phyloP scores from a whole-genome alignment of 2,329 filamentous ascomycete genomes.

The Cladosporium sp. region DNA sequence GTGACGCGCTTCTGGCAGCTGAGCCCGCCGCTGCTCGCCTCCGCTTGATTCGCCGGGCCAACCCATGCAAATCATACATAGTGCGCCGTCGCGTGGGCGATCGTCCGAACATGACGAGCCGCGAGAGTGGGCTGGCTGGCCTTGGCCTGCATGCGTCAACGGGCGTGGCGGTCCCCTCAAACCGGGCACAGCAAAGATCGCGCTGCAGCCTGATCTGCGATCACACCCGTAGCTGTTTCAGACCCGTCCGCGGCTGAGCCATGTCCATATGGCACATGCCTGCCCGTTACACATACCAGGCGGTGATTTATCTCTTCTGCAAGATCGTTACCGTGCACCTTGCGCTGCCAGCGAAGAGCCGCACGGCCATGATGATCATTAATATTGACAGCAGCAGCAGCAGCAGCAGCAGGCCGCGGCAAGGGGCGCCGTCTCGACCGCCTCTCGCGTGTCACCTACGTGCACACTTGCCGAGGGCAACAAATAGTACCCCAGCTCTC shows the following conservation, averaged over 20 bases:
- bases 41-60: neutral
- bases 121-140: neutral
- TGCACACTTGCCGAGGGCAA: slow-evolving; percentile 5
- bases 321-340: neutral
- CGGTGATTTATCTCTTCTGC: slow-evolving; percentile 1
- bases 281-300: slow-evolving; percentile 10
- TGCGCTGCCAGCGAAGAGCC: slow-evolving; percentile 2
- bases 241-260: neutral
- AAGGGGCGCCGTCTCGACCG: slow-evolving; percentile 5
- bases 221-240: slow-evolving; percentile 7
- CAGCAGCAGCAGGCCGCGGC: slow-evolving; percentile 11
- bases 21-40: neutral
- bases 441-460: slow-evolving; percentile 1
- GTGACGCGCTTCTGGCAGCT: too few relatives aligned
- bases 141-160: neutral
- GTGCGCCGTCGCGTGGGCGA: slow-evolving; percentile 7
- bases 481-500: neutral
- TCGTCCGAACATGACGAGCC: slow-evolving; percentile 10
- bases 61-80: slow-evolving; percentile 12
- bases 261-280: too few relatives aligned
- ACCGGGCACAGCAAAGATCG: slow-evolving; percentile 12
- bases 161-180: neutral
- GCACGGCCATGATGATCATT: neutral
- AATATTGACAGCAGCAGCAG: neutral
- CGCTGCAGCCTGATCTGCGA: slow-evolving; percentile 7